Base-by-base conservation (phyloP, 176 grass and related monocot species). In the Aegilops umbellulata region DNA sequence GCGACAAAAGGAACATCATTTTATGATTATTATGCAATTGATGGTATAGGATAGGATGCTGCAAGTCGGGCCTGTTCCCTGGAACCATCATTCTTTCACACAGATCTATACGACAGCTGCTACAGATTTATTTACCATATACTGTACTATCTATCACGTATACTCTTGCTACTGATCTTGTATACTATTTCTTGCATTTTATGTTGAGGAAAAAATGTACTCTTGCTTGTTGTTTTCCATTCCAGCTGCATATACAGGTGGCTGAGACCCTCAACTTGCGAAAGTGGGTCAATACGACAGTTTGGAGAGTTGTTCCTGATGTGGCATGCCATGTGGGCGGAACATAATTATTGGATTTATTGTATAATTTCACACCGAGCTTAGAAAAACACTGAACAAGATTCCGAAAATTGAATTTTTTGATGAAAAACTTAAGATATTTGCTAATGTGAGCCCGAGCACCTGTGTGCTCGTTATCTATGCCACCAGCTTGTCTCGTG, bases 11-110 rank as follows among this genome's bases (percentile, higher is more conserved):
- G 14, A 82, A 47, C 16, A 70, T 3, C 11, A 15, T 64, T 87
- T 38, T 41, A 73, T 64, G 15, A 70, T 74, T 19, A 70, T 74
- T 19, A 22, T 85, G 42, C 41, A 26, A 36, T 51, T 17, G 42
- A 79, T 31, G 61, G 24, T 66, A 78, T 60, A 85, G 31, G 66
- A 64, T 83, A 79, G 27, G 66, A 65, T 86, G 72, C 13, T 86
- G 72, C 13, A 77, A 63, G n/a, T 22, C 9, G 34, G 53, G 69
- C 29, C 29, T 60, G 49, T 12, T 58, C 31, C 41, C 11, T 55
- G 27, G 38, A 78, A 47, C 3, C 32, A 90, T 16, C 26, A 19
- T 87, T 60, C 2, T 87, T 47, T 58, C 12, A 58, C 60, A 68
- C 29, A 86, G 60, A 60, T 76, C 11, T 68, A 31, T 55, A 31